Base-by-base conservation (phyloP, 2,329 filamentous ascomycete genomes). In the Venturia effusa region DNA sequence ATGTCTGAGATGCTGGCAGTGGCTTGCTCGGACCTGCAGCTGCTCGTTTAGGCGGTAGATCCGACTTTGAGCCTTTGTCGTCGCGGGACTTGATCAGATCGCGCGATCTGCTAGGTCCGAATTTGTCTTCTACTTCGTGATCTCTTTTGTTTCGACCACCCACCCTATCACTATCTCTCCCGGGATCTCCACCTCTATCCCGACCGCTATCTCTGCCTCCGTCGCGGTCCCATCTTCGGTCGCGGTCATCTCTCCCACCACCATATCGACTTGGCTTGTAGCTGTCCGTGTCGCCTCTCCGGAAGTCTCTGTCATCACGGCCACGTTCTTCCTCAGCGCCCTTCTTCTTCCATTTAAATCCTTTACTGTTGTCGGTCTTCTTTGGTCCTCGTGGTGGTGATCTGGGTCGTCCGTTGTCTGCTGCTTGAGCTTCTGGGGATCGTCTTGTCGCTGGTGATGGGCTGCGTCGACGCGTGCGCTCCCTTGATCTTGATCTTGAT, bases 1-100 rank as follows among this genome's bases (percentile, higher is more conserved):
- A 95, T 64, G 91, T 77, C 45, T 73, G 75, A 66, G 74, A 71
- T 10, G 64, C 32, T n/a, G 51, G 51, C 4, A 57, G 17, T 34
- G 51, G 51, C 8, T 57, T 57, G 8, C 67, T 43, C 37, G 74
- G 66, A 8, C 72, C 67, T 11, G 74, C 65, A 4, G 67, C 54
- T 37, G 66, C 64, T 37, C 67, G 61, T 68, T 8, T 45, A 24
- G 68, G 61, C 67, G 22, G 32, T n/a, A 57, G 15, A 22, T 57
- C 51, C 19, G 51, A 57, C 30, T 57, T 57, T 17, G 30, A 57
- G 27, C 27, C 27, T 61, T 27, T 65, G 45, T 64, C 64, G 45
- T 77, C 61, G 71, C 70, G 72, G 71, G 79, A 72, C 71, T 77
- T 69, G 66, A 71, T 64, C 37, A 66, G 65, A 51, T 67, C 54